Evolutionary conservation across 208 protist genomes (phyloP).

Genomic region (Trypanosoma scelopori): DNA sequence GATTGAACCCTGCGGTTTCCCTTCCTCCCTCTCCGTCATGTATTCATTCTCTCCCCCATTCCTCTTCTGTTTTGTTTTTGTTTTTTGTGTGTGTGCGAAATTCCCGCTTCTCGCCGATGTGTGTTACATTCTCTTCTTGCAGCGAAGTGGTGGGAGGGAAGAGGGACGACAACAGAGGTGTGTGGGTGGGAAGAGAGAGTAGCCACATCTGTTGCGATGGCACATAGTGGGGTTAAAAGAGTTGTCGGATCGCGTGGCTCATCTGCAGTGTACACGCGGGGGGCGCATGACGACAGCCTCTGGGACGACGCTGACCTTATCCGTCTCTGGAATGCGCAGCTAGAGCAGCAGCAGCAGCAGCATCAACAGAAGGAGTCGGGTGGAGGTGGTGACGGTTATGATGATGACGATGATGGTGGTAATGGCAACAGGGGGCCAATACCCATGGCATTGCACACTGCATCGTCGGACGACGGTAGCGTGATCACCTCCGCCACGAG

Average conservation of each 20-base stretch:
- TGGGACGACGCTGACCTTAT: constrained; percentile 87
- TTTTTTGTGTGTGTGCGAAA: too few species aligned
- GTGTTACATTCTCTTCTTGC: constrained; percentile 15
- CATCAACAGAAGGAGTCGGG: neutral
- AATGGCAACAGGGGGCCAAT: neutral
- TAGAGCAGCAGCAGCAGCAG: constrained; percentile 35
- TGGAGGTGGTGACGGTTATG: neutral
- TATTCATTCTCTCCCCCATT: constrained; percentile 10
- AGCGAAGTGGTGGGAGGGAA: neutral
- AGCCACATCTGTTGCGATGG: constrained; percentile 1
- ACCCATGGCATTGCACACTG: neutral
- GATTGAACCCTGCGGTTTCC: too few species aligned
- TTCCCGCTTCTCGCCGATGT: neutral
- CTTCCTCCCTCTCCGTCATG: too few species aligned
- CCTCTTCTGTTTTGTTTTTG: constrained; percentile 12
- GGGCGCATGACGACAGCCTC: constrained; percentile 41
- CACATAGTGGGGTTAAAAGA: neutral
- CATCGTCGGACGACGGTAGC: neutral
- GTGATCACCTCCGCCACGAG: neutral
- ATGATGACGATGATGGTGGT: neutral
- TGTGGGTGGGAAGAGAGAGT: too few species aligned
- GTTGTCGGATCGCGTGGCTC: neutral
- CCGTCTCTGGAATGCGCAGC: constrained; percentile 71
- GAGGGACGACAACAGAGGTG: constrained; percentile 1
- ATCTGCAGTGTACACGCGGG: constrained; percentile 12